These are phyloP conservation scores for Geotrichum armillariae DNA, from an alignment of 1,139 yeast species.

Conservation along the genomic window DNA sequence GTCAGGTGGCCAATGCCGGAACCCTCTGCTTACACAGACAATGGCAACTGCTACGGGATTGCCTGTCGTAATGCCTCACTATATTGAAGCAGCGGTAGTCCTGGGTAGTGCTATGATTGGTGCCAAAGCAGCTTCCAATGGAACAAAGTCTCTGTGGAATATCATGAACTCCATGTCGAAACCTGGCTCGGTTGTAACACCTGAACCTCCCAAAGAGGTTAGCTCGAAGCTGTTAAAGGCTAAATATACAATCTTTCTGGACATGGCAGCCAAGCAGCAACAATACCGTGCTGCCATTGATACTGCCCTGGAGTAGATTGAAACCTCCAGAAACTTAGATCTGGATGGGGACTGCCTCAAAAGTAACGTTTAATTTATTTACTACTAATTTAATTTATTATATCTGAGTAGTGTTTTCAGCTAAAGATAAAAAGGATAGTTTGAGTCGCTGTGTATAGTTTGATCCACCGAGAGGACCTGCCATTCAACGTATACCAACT, in stretches of 20 bases:
- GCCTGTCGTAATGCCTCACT: conserved; percentile 91
- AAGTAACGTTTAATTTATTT: too few relatives aligned
- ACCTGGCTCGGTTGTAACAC: conserved; percentile 74
- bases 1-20: conserved; percentile 77
- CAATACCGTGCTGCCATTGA: conserved; percentile 73
- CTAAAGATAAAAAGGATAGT: too few relatives aligned
- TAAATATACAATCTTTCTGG: conserved; percentile 82
- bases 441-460: too few relatives aligned
- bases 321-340: conserved; percentile 4
- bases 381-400: too few relatives aligned
- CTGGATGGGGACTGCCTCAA: neutral
- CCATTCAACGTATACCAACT: too few relatives aligned
- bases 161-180: conserved; percentile 83
- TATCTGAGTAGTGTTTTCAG: too few relatives aligned
- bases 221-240: conserved; percentile 71
- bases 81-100: conserved; percentile 95
- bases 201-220: conserved; percentile 55
- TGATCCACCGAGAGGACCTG: too few relatives aligned
- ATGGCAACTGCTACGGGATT: conserved; percentile 85
- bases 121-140: conserved; percentile 72
- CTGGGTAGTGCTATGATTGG: conserved; percentile 94
- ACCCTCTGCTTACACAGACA: neutral
- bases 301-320: conserved; percentile 32
- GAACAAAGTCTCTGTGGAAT: conserved; percentile 57
- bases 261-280: conserved; percentile 80